Conservation (phyloP, 2,329 filamentous ascomycete species). For the Sphaerostilbella broomeana region DNA sequence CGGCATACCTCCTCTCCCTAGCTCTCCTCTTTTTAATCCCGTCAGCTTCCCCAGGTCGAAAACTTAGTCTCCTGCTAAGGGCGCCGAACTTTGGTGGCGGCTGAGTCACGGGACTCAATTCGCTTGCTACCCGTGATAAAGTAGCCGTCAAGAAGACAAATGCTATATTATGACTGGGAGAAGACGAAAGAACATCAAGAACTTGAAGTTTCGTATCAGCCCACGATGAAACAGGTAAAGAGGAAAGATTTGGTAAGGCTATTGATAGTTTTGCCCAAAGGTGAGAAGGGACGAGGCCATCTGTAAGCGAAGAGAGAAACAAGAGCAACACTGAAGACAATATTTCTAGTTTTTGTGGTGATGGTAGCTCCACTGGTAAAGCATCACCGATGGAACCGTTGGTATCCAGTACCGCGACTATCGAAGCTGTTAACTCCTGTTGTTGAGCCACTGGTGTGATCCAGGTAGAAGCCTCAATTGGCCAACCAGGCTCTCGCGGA, state of each 20-base stretch:
- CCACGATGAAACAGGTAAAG: constrained; percentile 23
- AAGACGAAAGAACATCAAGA: constrained; percentile 65
- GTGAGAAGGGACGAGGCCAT: constrained; percentile 66
- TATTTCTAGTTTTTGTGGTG: constrained; percentile 65
- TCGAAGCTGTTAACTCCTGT: constrained; percentile 24
- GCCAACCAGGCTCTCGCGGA: constrained; percentile 53
- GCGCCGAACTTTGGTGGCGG: constrained; percentile 23
- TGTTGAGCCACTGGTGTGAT: constrained; percentile 19
- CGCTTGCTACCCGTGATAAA: constrained; percentile 48
- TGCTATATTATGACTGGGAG: constrained; percentile 76
- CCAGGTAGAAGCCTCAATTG: constrained; percentile 43
- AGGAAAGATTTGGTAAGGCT: constrained; percentile 38
- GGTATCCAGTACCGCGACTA: constrained; percentile 66
- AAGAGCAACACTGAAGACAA: constrained; percentile 63
- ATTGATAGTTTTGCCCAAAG: constrained; percentile 66
- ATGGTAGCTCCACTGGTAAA: constrained; percentile 56
- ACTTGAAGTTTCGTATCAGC: constrained; percentile 45
- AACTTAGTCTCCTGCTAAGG: constrained; percentile 41
- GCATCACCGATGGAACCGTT: constrained; percentile 55
- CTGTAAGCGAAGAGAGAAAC: constrained; percentile 68
- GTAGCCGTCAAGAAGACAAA: constrained; percentile 84
- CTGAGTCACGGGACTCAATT: constrained; percentile 36
- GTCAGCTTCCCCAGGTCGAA: constrained; percentile 32
- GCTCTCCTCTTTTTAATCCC: constrained; percentile 41
- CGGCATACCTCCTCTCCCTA: constrained; percentile 56